phyloP scores from a whole-genome alignment of 108 stramenopile species.

The Nitzschia sp. region DNA sequence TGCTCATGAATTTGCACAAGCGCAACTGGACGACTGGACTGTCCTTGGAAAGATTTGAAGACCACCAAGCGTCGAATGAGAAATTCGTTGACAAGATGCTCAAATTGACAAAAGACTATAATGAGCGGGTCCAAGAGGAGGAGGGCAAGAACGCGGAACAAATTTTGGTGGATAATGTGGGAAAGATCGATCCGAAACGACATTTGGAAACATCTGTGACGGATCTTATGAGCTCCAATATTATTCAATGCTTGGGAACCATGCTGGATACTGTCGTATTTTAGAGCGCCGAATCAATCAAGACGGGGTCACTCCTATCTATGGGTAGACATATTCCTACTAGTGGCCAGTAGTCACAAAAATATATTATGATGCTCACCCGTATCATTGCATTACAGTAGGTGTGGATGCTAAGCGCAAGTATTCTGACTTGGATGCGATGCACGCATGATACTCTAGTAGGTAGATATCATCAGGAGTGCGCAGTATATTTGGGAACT shows the following conservation, averaged over 20 bases:
- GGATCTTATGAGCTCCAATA: conserved; percentile 95
- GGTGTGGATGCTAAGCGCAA: too few relatives aligned
- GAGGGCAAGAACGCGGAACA: conserved; percentile 85
- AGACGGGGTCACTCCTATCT: too few relatives aligned
- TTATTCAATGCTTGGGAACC: conserved; percentile 96
- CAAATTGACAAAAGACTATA: conserved; percentile 91
- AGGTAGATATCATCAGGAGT: too few relatives aligned
- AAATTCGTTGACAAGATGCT: conserved; percentile 90
- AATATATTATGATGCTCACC: too few relatives aligned
- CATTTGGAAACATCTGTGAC: conserved; percentile 89
- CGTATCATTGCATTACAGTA: too few relatives aligned
- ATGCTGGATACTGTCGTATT: conserved; percentile 99
- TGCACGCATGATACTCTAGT: too few relatives aligned
- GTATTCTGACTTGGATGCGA: too few relatives aligned
- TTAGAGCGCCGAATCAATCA: too few relatives aligned
- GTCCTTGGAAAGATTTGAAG: conserved; percentile 86
- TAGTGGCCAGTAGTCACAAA: too few relatives aligned
- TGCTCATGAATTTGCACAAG: conserved; percentile 98
- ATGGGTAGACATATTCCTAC: too few relatives aligned
- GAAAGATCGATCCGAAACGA: conserved; percentile 97
- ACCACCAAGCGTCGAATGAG: conserved; percentile 84
- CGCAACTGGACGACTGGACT: conserved; percentile 93
- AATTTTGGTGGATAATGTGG: conserved; percentile 89
- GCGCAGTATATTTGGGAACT: too few relatives aligned
- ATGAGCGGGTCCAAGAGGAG: conserved; percentile 85